phyloP scores from a whole-genome alignment of 208 protist genomes.

The Histomonas meleagridis region DNA sequence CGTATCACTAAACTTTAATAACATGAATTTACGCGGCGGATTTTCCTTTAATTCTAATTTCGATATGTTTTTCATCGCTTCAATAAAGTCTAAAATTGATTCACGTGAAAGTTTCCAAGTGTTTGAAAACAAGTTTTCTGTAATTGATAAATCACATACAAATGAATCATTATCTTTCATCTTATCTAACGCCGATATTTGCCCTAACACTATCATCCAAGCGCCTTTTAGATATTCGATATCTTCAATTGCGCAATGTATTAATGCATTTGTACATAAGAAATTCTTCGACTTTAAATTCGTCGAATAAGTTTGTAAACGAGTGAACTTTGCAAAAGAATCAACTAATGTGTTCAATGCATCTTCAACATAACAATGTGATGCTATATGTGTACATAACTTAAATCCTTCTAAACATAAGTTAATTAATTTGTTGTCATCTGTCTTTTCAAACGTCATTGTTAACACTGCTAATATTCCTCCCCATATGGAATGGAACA shows the following conservation, averaged over 20 bases:
- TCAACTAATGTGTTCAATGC: neutral
- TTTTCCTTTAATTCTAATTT: neutral
- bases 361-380: constrained; percentile 16
- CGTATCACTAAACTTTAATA: neutral
- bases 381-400: constrained; percentile 11
- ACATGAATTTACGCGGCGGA: neutral
- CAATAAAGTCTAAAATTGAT: constrained; percentile 11
- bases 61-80: neutral
- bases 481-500: neutral
- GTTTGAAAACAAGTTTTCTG: neutral
- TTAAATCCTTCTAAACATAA: neutral
- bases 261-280: neutral
- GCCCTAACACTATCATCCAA: neutral
- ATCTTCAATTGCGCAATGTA: constrained; percentile 19
- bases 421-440: neutral
- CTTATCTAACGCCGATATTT: neutral
- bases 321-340: constrained; percentile 24
- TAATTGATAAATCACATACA: neutral
- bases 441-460: neutral
- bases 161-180: neutral
- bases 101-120: neutral
- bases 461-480: neutral
- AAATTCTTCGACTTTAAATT: neutral
- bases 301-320: neutral
- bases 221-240: neutral